Base-by-base conservation (phyloP, 768 basidiomycete genomes). In the Fistulinella prunicolor region DNA sequence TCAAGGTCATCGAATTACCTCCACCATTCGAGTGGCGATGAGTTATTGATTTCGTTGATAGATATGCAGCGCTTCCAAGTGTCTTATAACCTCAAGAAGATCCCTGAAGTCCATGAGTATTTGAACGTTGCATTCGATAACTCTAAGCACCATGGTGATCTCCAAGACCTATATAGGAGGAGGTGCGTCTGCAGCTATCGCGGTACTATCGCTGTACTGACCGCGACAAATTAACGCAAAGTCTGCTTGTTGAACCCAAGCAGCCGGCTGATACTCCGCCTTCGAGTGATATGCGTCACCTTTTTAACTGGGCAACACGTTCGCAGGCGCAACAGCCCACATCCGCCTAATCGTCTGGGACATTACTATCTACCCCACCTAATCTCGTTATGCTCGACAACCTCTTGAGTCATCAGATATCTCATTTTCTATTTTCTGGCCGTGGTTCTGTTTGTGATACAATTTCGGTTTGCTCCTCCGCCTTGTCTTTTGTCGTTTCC, bases 51-150 rank as follows among this genome's bases (percentile, higher is more conserved):
- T 42, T 30, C 36, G 24, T 47, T 26, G 35, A 30, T 58, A 85
- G 92, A 94, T 65, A 89, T 94, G 81, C 91, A 92, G 67, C 86
- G 92, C 20, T 94, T 94, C 72, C 93, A 96, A 65, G 79, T 82
- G 9, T 76, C 84, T 5, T 95, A 89, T 73, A 85, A 83, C 56
- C 78, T 98, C 43, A 89, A 90, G 61, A 86, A 85, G 53, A 86
- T 99, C 9, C 83, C 85, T 3, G 94, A 96, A 66, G 85, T 93
- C 6, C 94, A 97, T 62, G 76, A 80, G 43, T 94, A 84, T 62
- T 72, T 94, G 26, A 78, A 76, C 36, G 73, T 78, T 34, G 82
- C 82, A 23, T 90, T 94, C 53, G 84, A 89, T 59, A 83, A 81
- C 50, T 78, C 88, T 2, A 81, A 79, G 60, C 79, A 82, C 45